Conservation (phyloP, 2,329 filamentous ascomycete species). For the Pseudohalonectria lignicola region DNA sequence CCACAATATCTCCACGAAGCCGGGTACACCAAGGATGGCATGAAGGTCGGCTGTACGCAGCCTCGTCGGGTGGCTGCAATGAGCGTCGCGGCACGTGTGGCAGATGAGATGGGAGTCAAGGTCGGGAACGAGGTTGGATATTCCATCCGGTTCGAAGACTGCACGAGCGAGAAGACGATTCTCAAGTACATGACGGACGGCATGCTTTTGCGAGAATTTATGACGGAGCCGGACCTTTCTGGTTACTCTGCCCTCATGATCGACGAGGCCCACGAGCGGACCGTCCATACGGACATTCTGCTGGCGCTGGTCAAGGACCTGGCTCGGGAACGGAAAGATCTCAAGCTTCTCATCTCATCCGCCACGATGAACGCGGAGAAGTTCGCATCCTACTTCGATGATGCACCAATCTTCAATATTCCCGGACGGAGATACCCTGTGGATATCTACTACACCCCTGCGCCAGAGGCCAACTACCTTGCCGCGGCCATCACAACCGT, state of each 20-base stretch:
- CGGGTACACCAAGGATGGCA: conserved; percentile 72
- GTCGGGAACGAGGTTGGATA: conserved; percentile 91
- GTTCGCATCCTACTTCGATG: conserved; percentile 84
- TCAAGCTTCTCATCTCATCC: conserved; percentile 86
- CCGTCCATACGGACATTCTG: conserved; percentile 81
- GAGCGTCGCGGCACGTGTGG: conserved; percentile 92
- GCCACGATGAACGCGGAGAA: conserved; percentile 92
- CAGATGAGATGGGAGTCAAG: conserved; percentile 85
- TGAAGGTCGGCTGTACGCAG: conserved; percentile 88
- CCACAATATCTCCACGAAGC: conserved; percentile 90
- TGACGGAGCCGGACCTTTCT: conserved; percentile 75
- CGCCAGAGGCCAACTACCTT: conserved; percentile 90
- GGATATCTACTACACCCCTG: conserved; percentile 80
- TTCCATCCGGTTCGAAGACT: conserved; percentile 88
- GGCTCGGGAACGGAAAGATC: conserved; percentile 66
- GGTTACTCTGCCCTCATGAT: conserved; percentile 89
- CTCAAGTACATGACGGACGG: conserved; percentile 97
- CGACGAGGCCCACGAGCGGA: conserved; percentile 93
- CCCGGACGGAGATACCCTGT: conserved; percentile 83
- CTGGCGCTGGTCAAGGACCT: conserved; percentile 85
- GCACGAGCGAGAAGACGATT: conserved; percentile 80
- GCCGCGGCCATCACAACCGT: conserved; percentile 85
- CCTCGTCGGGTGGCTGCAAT: conserved; percentile 92
- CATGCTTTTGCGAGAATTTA: conserved; percentile 81
- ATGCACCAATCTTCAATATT: conserved; percentile 89